Evolutionary conservation across 768 basidiomycete species (phyloP), one percentile per base, ranked within the genome.

Genomic region (Chalciporus sphaerocephalus): DNA sequence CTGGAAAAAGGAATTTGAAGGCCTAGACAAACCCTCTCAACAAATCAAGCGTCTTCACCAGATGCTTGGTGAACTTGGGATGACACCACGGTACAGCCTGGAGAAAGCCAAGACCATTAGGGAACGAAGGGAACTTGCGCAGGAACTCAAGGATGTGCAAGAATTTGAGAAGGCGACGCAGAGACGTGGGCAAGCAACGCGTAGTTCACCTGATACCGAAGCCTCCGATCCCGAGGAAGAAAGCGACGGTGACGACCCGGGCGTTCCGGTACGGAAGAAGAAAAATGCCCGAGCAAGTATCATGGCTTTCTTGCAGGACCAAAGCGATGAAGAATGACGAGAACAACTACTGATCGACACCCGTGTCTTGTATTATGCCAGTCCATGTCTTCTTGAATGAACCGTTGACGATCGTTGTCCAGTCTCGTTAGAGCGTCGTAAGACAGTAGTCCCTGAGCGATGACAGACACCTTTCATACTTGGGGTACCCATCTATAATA

Each of bases 101-200:
- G 90, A 89, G 42, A 85, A 93, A 66, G 92, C 92, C 4, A 87
- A 79, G 54, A 68, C 71, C 3, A 85, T 94, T 54, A 85, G 75
- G 49, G 78, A 72, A 61, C 78, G 78, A 57, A 72, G 90, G 36
- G 93, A 93, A 60, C 61, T 91, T 6, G 84, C 78, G 18, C 72
- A 88, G 48, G 90, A 93, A 58, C 73, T 92, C 16, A 76, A 82
- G 74, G 89, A 91, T 51, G 87, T 92, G 16, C 69, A 80, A 50
- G 72, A 76, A 40, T 92, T 90, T 47, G 84, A 81, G 47, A 69
- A 75, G 53, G 70, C 76, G 13, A 59, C 58, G 13, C 71, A 68
- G 37, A 63, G 67, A 47, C 51, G 44, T 50, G 54, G 61, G 53
- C 57, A 51, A 34, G 39, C 40, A 37, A 40, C 40, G 50, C 47